These are phyloP conservation scores for Cystobasidium slooffiae DNA, from an alignment of 1,284 basidiomycete species.

Conservation along the genomic window DNA sequence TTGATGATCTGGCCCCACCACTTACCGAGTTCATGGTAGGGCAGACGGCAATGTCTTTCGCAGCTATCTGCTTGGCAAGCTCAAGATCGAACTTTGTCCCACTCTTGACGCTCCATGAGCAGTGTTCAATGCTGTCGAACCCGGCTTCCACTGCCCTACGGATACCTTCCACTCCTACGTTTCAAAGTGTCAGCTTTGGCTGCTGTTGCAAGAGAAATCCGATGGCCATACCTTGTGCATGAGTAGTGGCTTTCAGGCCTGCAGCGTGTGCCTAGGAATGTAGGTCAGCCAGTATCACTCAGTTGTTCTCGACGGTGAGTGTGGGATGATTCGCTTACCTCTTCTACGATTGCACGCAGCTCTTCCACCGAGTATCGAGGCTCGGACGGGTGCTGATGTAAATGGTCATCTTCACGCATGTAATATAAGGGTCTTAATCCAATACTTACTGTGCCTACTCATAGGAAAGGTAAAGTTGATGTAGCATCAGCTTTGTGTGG, in stretches of 20 bases:
- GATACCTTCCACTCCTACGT: slow-evolving; percentile 21
- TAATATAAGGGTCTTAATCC: neutral
- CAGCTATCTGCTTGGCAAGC: slow-evolving; percentile 18
- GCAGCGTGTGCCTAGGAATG: slow-evolving; percentile 18
- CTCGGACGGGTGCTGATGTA: slow-evolving; percentile 20
- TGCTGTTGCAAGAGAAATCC: neutral
- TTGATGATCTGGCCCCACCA: neutral
- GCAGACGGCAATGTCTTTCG: slow-evolving; percentile 25
- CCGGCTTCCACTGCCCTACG: slow-evolving; percentile 32
- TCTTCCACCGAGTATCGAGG: slow-evolving; percentile 28
- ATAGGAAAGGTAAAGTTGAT: neutral
- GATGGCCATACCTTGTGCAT: slow-evolving; percentile 14
- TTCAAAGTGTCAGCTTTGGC: neutral
- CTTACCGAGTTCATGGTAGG: slow-evolving; percentile 36
- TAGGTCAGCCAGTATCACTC: neutral
- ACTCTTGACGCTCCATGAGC: slow-evolving; percentile 25
- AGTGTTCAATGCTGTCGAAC: slow-evolving; percentile 31
- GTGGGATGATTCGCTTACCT: slow-evolving; percentile 2
- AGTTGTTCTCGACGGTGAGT: no score
- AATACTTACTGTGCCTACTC: slow-evolving; percentile 8
- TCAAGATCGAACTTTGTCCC: slow-evolving; percentile 23
- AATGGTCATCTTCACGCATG: neutral
- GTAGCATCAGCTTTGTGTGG: neutral
- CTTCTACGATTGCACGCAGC: slow-evolving; percentile 12
- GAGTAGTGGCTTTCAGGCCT: slow-evolving; percentile 17